phyloP scores from a whole-genome alignment of 208 protist genomes.

The Novymonas esmeraldas region DNA sequence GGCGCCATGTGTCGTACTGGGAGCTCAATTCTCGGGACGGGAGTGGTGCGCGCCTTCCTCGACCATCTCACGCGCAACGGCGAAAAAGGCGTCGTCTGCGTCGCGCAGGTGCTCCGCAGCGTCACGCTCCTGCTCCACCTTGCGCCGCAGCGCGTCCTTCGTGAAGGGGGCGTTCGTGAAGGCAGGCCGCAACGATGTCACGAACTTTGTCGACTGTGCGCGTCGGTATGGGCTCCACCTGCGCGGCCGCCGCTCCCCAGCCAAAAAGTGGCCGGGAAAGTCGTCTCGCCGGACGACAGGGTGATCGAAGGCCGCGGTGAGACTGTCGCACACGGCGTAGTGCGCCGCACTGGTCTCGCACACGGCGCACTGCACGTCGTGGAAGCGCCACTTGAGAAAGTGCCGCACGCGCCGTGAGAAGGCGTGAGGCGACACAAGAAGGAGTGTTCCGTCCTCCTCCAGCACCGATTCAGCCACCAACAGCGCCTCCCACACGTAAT shows the following conservation, averaged over 20 bases:
- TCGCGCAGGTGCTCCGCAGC: slow-evolving; percentile 29
- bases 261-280: slow-evolving; percentile 44
- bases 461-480: slow-evolving; percentile 26
- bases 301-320: slow-evolving; percentile 26
- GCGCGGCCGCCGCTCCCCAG: slow-evolving; percentile 27
- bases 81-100: slow-evolving; percentile 62
- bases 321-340: slow-evolving; percentile 32
- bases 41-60: slow-evolving; percentile 46
- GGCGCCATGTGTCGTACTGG: background rate
- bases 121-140: slow-evolving; percentile 32
- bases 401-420: slow-evolving; percentile 12
- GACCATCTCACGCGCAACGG: slow-evolving; percentile 69
- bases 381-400: slow-evolving; percentile 37
- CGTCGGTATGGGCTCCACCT: slow-evolving; percentile 61
- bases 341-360: background rate
- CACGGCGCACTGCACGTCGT: slow-evolving; percentile 5
- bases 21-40: slow-evolving; percentile 57
- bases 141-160: slow-evolving; percentile 37
- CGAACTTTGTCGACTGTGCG: slow-evolving; percentile 19
- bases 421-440: slow-evolving; percentile 14
- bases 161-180: slow-evolving; percentile 54
- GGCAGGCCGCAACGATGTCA: slow-evolving; percentile 44
- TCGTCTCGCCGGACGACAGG: slow-evolving; percentile 12
- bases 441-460: slow-evolving; percentile 12
- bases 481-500: slow-evolving; percentile 22